Evolutionary conservation across 2,329 filamentous ascomycete species (phyloP).

Genomic region (Phoma sp.): DNA sequence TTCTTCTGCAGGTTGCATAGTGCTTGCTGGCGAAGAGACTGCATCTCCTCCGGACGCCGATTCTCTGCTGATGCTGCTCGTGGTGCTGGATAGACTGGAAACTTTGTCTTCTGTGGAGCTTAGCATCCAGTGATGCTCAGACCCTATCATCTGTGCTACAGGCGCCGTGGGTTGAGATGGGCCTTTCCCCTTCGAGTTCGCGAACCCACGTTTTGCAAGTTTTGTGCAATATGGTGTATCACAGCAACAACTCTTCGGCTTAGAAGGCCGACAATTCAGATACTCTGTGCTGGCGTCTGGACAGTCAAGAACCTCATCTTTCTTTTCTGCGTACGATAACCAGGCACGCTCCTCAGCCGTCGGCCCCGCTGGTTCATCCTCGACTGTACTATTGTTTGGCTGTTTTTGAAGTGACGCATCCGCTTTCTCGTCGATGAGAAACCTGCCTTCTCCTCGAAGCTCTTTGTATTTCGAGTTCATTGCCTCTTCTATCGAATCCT

Average conservation of each 20-base stretch:
- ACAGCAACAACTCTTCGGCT: not conserved
- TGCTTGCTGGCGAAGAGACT: not conserved
- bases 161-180: no score
- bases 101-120: not conserved
- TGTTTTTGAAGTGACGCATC: not conserved
- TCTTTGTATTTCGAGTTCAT: conserved; percentile 7
- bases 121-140: not conserved
- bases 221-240: not conserved
- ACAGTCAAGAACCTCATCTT: not conserved
- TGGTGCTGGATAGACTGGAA: not conserved
- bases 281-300: not conserved
- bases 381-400: not conserved
- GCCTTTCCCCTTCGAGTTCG: no score
- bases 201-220: no score
- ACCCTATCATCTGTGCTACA: not conserved
- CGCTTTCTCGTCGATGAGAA: conserved; percentile 2
- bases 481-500: conserved; percentile 1
- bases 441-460: conserved; percentile 1
- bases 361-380: not conserved
- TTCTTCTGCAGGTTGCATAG: not conserved
- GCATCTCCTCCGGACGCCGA: not conserved
- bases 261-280: not conserved
- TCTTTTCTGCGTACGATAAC: not conserved
- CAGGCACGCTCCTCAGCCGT: not conserved
- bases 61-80: not conserved